Evolutionary conservation across 306 rosid species (phyloP).

Genomic region (Nissolia schottii): DNA sequence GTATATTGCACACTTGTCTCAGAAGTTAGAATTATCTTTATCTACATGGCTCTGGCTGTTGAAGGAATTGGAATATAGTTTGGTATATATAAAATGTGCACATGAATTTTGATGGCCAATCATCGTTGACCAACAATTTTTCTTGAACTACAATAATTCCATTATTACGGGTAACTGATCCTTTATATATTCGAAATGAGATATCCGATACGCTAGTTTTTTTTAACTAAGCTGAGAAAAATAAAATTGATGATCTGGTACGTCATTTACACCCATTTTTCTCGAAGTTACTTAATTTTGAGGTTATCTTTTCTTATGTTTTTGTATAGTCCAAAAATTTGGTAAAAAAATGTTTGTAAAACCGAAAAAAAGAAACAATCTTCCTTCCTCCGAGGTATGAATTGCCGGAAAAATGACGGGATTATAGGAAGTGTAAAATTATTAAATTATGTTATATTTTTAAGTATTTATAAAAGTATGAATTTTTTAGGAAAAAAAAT

Average conservation of each 20-base stretch:
- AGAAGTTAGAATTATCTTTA: not conserved
- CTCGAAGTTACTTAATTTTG: not conserved
- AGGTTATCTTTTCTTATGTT: not conserved
- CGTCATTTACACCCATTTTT: not conserved
- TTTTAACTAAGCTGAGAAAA: not conserved
- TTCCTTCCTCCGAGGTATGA: too few relatives aligned
- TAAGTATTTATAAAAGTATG: too few relatives aligned
- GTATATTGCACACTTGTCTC: not conserved
- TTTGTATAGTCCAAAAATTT: not conserved
- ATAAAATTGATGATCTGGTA: not conserved
- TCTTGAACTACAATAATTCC: not conserved
- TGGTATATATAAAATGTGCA: not conserved
- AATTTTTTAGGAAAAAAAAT: too few relatives aligned
- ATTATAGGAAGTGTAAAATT: too few relatives aligned
- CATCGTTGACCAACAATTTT: conserved; percentile 5
- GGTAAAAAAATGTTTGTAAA: not conserved
- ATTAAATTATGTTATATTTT: too few relatives aligned
- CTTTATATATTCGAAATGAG: not conserved
- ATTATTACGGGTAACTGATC: not conserved
- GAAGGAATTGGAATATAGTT: not conserved
- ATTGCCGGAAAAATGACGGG: too few relatives aligned
- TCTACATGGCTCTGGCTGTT: not conserved
- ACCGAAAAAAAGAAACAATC: too few relatives aligned
- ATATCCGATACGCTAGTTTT: not conserved
- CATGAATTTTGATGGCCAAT: not conserved